Evolutionary conservation across 1,139 yeast genomes (phyloP), one percentile per base, ranked within the genome.

Genomic region (Saccharomyces hybrid): DNA sequence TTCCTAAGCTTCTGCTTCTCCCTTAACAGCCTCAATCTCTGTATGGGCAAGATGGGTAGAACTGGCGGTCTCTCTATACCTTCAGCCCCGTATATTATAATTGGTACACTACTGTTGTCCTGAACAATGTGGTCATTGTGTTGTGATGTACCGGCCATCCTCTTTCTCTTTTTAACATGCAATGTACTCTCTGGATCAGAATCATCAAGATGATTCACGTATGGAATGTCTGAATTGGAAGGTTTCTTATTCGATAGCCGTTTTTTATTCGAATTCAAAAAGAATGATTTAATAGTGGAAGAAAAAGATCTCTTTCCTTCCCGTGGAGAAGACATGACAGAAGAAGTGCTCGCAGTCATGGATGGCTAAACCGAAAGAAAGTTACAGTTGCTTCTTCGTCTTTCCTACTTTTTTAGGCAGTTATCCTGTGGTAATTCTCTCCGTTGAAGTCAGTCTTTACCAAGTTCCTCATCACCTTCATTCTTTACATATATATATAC

Each of bases 31-130:
- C 61, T 56, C 53, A 68, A 56, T 48, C 71, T 57, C 53, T 68
- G 70, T 11, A 65, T 49, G 5, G 71, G 71, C 32, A 67, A 55
- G 19, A 67, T 61, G 1, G 71, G 69, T 31, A 68, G 51, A 24
- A 67, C 58, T 2, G 70, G 70, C 3, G 71, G 71, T 49, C 70
- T 60, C 27, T 41, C 53, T 24, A n/a, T 28, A n/a, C 24, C 27
- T 41, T 48, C 52, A 9, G 34, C 50, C 34, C 56, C 62, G 44
- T 56, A 59, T 12, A 59, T 42, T 19, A 58, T 53, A 24, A 58
- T 49, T 3, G 58, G 49, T 8, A 49, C 52, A 5, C 3, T 27
- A 24, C 14, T 31, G 3, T 38, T 31, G 41, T 29, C 16, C 2
- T 51, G 31, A 7, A 46, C 47, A 12, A 26, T 8, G 19, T 38